Percentiles rank a stretch among this genome's conserved stretches.
Evolutionary conservation across 805 yeast genomes (phyloP).

Genomic region (Schwanniomyces vanrijiae): DNA sequence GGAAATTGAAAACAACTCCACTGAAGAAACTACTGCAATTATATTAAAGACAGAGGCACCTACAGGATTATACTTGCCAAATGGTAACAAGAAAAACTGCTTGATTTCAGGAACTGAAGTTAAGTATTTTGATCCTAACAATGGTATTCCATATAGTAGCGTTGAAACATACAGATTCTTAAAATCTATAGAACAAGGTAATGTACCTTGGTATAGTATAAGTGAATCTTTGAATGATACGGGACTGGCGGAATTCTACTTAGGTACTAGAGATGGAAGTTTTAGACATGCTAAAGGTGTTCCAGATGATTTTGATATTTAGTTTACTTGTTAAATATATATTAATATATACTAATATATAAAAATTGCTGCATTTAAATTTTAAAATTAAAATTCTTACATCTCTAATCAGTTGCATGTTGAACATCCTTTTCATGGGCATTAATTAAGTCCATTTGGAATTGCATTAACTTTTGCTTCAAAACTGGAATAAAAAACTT

Average conservation of each 20-base stretch:
- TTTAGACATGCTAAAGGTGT: constrained; percentile 79
- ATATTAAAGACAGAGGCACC: constrained; percentile 68
- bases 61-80: constrained; percentile 68
- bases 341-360: neutral
- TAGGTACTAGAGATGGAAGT: constrained; percentile 51
- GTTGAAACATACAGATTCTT: constrained; percentile 77
- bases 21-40: constrained; percentile 43
- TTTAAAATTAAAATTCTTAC: neutral
- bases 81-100: constrained; percentile 66
- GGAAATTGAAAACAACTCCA: constrained; percentile 42
- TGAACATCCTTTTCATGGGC: constrained; percentile 67
- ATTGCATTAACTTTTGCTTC: constrained; percentile 47
- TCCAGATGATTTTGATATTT: constrained; percentile 74
- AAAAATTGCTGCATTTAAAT: neutral
- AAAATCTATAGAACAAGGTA: constrained; percentile 47
- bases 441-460: constrained; percentile 61
- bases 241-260: constrained; percentile 43
- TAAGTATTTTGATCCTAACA: constrained; percentile 81
- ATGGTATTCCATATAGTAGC: constrained; percentile 83
- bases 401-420: constrained; percentile 37
- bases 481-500: constrained; percentile 53
- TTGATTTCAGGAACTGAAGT: constrained; percentile 77
- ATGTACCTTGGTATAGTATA: constrained; percentile 51
- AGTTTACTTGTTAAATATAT: neutral
- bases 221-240: constrained; percentile 55